Evolutionary conservation across 75 land plant species (phyloP).

Genomic region (Gnetum montanum): DNA sequence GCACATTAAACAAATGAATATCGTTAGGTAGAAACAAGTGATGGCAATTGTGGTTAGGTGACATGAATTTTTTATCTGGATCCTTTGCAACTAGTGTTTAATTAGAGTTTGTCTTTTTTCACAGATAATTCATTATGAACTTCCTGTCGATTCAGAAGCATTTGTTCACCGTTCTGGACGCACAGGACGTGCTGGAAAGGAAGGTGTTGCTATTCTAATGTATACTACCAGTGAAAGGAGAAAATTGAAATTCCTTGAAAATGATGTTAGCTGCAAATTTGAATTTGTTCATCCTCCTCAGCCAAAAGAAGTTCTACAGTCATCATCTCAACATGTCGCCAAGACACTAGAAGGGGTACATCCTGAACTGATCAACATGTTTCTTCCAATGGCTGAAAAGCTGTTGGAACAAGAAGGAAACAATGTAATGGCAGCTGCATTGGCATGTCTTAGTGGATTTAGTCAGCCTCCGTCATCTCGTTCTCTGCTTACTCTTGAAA

Average conservation of each 20-base stretch:
- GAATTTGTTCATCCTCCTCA: constrained; percentile 55
- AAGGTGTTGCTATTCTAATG: constrained; percentile 76
- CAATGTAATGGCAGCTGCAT: constrained; percentile 81
- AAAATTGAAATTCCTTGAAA: constrained; percentile 71
- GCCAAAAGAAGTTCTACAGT: constrained; percentile 59
- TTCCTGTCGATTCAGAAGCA: constrained; percentile 93
- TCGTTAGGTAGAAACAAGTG: no score
- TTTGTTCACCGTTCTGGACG: constrained; percentile 99
- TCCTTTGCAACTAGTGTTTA: constrained; percentile 2
- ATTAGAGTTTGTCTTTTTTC: constrained; percentile 1
- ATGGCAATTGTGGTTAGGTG: no score
- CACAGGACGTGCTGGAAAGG: constrained; percentile 99
- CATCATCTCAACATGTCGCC: constrained; percentile 78
- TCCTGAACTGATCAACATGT: constrained; percentile 64
- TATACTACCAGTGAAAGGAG: constrained; percentile 64
- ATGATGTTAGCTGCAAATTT: constrained; percentile 88
- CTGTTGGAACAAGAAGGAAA: constrained; percentile 50
- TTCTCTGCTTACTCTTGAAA: constrained; percentile 78
- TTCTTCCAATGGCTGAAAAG: constrained; percentile 64
- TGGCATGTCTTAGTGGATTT: constrained; percentile 93
- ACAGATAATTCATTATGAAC: constrained; percentile 90
- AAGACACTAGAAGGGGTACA: constrained; percentile 72
- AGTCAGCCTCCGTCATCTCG: constrained; percentile 82
- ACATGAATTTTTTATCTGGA: background rate
- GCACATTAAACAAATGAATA: no score